Conservation (phyloP, 2,329 filamentous ascomycete genomes). For the Trichoderma cornu-damae region DNA sequence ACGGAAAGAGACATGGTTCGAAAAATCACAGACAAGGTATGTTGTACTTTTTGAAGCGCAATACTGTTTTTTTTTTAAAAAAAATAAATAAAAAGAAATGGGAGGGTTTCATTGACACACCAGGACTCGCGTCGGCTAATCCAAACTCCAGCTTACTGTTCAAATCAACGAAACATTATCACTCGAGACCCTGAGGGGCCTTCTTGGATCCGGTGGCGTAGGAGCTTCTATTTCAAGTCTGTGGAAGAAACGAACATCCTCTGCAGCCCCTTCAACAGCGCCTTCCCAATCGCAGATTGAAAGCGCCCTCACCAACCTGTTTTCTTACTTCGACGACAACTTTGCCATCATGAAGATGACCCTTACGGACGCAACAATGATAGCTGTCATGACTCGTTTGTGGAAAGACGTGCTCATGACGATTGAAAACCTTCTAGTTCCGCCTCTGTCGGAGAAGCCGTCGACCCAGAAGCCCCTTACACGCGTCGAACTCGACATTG, state of each 20-base stretch:
- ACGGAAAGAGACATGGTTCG: constrained; percentile 97
- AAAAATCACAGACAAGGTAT: constrained; percentile 94
- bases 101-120: not conserved
- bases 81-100: too few relatives aligned
- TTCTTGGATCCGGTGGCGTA: constrained; percentile 66
- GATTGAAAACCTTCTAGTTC: constrained; percentile 83
- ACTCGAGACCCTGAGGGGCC: constrained; percentile 66
- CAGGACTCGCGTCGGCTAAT: not conserved
- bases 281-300: constrained; percentile 70
- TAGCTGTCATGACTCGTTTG: constrained; percentile 92
- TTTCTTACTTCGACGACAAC: constrained; percentile 95
- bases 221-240: constrained; percentile 68
- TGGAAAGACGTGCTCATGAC: constrained; percentile 98
- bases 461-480: constrained; percentile 78
- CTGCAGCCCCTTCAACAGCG: constrained; percentile 52
- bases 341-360: constrained; percentile 99
- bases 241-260: constrained; percentile 57
- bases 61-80: too few relatives aligned
- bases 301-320: constrained; percentile 75
- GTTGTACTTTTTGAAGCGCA: constrained; percentile 25
- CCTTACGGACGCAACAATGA: constrained; percentile 91
- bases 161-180: constrained; percentile 91
- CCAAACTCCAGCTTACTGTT: constrained; percentile 64
- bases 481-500: constrained; percentile 85
- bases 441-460: constrained; percentile 89